Evolutionary conservation across 2,329 filamentous ascomycete genomes (phyloP).

Genomic region (Fusarium austroafricanum): DNA sequence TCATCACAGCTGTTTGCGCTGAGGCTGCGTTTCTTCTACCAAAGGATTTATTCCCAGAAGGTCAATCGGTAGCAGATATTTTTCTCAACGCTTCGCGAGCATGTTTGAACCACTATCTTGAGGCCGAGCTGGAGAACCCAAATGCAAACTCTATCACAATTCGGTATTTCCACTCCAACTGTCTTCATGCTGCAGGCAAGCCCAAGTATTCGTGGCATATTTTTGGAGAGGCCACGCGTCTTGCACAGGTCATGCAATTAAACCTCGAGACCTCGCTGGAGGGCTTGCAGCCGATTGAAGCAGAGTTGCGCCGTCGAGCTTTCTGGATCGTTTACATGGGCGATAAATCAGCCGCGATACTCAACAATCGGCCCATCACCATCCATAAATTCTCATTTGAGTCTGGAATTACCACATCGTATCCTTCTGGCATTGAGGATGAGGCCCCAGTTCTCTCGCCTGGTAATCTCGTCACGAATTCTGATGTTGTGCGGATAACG

Average conservation of each 20-base stretch:
- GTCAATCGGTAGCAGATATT: conserved; percentile 51
- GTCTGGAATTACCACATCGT: conserved; percentile 53
- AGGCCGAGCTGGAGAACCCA: conserved; percentile 56
- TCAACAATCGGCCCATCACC: conserved; percentile 57
- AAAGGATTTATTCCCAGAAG: conserved; percentile 54
- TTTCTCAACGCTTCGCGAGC: conserved; percentile 55
- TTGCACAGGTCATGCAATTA: conserved; percentile 57
- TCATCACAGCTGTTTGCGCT: conserved; percentile 59
- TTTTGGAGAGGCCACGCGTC: conserved; percentile 57
- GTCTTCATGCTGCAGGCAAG: conserved; percentile 57
- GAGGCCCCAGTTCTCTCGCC: conserved; percentile 33
- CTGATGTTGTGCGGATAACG: conserved; percentile 37
- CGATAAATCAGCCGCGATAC: conserved; percentile 54
- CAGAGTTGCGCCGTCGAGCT: conserved; percentile 51
- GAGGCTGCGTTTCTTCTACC: conserved; percentile 56
- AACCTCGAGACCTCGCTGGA: conserved; percentile 54
- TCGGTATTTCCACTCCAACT: conserved; percentile 60
- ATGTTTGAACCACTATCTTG: conserved; percentile 54
- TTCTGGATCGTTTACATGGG: conserved; percentile 57
- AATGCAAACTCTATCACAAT: conserved; percentile 57
- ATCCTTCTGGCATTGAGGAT: conserved; percentile 49
- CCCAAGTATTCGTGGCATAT: conserved; percentile 59
- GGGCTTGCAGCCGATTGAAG: conserved; percentile 53
- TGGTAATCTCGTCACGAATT: conserved; percentile 13
- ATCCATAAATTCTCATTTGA: conserved; percentile 58